phyloP scores from a whole-genome alignment of 1,284 basidiomycete species.

The Anthracocystis setariae region DNA sequence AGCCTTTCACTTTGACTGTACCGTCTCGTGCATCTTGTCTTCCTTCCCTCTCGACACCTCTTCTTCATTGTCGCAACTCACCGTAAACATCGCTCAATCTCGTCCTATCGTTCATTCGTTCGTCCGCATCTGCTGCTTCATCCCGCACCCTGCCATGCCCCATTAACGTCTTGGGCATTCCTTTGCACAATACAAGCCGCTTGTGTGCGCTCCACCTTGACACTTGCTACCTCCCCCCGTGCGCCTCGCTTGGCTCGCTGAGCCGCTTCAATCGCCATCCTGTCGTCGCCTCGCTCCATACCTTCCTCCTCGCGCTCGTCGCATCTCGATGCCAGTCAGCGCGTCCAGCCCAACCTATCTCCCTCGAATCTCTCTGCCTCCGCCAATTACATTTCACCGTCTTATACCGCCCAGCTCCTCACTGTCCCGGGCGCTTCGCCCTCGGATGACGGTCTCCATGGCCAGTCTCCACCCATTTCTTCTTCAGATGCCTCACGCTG shows the following conservation, averaged over 20 bases:
- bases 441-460: constrained; percentile 12
- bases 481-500: constrained; percentile 17
- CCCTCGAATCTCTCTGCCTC: constrained; percentile 18
- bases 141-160: not conserved
- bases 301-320: constrained; percentile 32
- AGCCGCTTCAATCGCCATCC: constrained; percentile 16
- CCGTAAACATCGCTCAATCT: not conserved
- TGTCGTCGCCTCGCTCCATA: constrained; percentile 40
- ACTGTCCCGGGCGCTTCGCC: constrained; percentile 25
- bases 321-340: constrained; percentile 18
- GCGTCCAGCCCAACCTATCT: constrained; percentile 30
- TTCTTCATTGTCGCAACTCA: not conserved
- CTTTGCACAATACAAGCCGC: not conserved
- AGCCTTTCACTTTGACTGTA: not conserved
- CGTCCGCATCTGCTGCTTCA: too few species aligned
- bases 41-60: not conserved
- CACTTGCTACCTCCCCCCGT: too few species aligned
- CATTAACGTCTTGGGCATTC: not conserved
- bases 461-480: constrained; percentile 6
- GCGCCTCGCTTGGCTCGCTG: constrained; percentile 7
- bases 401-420: constrained; percentile 20
- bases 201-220: too few species aligned
- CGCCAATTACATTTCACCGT: constrained; percentile 12
- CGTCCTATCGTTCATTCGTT: too few species aligned
- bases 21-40: not conserved